A percentile compares a stretch with the other conserved stretches of the same genome.
Evolutionary conservation across 192 early-diverging fungal genomes (phyloP).

Genomic region (Backusella tarrabulga): DNA sequence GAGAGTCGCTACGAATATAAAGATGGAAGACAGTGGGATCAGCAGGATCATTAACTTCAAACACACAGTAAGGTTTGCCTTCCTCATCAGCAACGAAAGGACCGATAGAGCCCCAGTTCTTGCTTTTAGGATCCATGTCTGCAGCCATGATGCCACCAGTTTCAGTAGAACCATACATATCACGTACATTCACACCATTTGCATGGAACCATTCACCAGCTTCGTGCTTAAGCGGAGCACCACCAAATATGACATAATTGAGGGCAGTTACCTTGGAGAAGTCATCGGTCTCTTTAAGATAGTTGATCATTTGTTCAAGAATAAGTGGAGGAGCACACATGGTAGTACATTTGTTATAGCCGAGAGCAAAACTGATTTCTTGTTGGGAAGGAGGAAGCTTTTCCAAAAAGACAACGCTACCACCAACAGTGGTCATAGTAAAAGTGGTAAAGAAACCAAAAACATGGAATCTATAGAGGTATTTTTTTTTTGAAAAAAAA

Average conservation of each 20-base stretch:
- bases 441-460: not conserved
- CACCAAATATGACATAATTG: not conserved
- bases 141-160: not conserved
- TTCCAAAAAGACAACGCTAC: not conserved
- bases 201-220: not conserved
- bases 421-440: not conserved
- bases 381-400: constrained; percentile 11
- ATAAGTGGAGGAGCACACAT: constrained; percentile 3
- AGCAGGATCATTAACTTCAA: not conserved
- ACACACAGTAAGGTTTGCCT: constrained; percentile 1
- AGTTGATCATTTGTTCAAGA: not conserved
- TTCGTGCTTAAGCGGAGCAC: constrained; percentile 5
- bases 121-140: not conserved
- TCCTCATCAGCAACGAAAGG: not conserved
- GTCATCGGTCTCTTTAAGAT: constrained; percentile 3
- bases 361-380: not conserved
- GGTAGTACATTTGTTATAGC: not conserved
- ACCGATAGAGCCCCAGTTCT: not conserved
- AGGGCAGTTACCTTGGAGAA: not conserved
- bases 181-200: not conserved
- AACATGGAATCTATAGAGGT: constrained; percentile 6
- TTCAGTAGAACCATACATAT: not conserved
- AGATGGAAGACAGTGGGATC: constrained; percentile 4
- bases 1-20: not conserved
- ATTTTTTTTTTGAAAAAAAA: too few species aligned